Evolutionary conservation across 2,329 filamentous ascomycete genomes (phyloP), one percentile per base, ranked within the genome.

Genomic region (Apiospora arundinis): DNA sequence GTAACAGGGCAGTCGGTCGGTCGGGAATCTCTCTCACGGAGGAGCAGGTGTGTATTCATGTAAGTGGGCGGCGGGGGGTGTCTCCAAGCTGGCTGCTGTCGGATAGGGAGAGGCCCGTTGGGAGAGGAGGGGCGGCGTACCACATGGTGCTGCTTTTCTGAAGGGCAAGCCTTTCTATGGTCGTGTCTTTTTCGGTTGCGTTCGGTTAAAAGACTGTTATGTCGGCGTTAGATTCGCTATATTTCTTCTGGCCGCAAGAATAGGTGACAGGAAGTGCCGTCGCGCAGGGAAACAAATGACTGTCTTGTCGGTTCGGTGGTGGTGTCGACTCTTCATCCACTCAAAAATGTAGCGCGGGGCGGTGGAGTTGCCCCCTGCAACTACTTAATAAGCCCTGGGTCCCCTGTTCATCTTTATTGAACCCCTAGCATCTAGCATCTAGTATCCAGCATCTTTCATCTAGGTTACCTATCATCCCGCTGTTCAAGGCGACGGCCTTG

Each of bases 281-380:
- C 32, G 56, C 56, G 52, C 52, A 60, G 16, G 56, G 8, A 18
- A 63, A 40, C 45, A 48, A 46, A 48, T 37, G 9, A 28, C 18
- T n/a, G 52, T 56, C 32, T 23, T n/a, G 56, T 63, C 56, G 21
- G n/a, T 63, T 63, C 28, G 28, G 37, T 63, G 56, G 49, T 56
- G 49, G 32, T 63, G 56, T 63, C n/a, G 56, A 40, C 56, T 63
- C 52, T 60, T 60, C 52, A 11, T 16, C 52, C 52, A 60, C 32
- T 63, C 56, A 63, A 63, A 63, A 48, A 63, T 40, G 56, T 40
- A 63, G 18, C 56, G 56, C 32, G 56, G 56, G 56, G 52, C 28
- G 52, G 56, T 63, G 56, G 56, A 63, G 32, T n/a, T n/a, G 56
- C 56, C 56, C 45, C 56, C 56, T 63, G 56, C 56, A 60, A 18